Percentiles rank a stretch among this genome's conserved stretches.
phyloP scores from a whole-genome alignment of 805 yeast species.

The Danielia oregonensis region DNA sequence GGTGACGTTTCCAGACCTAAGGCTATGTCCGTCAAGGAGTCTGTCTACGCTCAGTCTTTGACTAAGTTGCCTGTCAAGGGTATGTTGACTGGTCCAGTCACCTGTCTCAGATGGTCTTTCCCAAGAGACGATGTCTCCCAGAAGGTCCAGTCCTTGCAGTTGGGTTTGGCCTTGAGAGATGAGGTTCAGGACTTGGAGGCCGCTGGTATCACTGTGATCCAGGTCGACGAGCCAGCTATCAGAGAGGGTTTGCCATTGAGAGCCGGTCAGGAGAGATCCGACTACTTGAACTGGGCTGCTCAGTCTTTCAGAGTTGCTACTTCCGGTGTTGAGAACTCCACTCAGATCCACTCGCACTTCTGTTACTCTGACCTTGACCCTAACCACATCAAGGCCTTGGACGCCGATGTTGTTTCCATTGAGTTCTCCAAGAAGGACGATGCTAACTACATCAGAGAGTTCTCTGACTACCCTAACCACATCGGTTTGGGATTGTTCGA shows the following conservation, averaged over 20 bases:
- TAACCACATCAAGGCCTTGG: slow-evolving; percentile 98
- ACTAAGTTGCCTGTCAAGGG: slow-evolving; percentile 97
- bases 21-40: slow-evolving; percentile 98
- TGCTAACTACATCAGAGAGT: slow-evolving; percentile 96
- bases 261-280: slow-evolving; percentile 94
- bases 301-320: slow-evolving; percentile 99
- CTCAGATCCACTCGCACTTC: slow-evolving; percentile 99
- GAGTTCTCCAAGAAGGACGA: slow-evolving; percentile 99
- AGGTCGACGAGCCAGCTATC: slow-evolving; percentile 99
- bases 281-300: slow-evolving; percentile 98
- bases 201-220: slow-evolving; percentile 97
- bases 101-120: slow-evolving; percentile 99
- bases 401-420: slow-evolving; percentile 98
- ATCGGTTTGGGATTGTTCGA: slow-evolving; percentile 99
- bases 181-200: slow-evolving; percentile 98
- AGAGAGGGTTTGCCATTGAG: slow-evolving; percentile 99
- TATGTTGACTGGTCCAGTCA: slow-evolving; percentile 99
- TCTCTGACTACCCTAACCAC: slow-evolving; percentile 98
- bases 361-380: slow-evolving; percentile 99
- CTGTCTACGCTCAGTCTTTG: slow-evolving; percentile 97
- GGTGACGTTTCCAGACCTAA: slow-evolving; percentile 99
- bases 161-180: slow-evolving; percentile 96
- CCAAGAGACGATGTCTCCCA: slow-evolving; percentile 98
- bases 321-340: slow-evolving; percentile 90
- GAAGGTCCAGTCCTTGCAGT: slow-evolving; percentile 92